phyloP scores from a whole-genome alignment of 2,329 filamentous ascomycete species.

The Neofusicoccum laricinum region DNA sequence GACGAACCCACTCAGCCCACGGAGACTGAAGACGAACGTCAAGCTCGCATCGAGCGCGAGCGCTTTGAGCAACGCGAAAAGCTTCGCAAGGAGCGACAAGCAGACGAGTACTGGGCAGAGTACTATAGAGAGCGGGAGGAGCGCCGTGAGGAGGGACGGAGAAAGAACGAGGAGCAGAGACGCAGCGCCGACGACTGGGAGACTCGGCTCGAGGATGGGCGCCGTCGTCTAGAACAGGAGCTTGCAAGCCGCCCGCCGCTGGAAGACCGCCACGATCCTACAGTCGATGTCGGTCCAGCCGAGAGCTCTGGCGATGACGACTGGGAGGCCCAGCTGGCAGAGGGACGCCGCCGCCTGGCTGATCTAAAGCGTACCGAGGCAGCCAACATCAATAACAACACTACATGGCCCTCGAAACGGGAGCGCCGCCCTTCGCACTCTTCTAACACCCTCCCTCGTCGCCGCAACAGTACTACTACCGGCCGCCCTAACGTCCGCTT shows the following conservation, averaged over 20 bases:
- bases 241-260: not conserved
- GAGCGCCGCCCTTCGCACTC: not conserved
- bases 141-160: not conserved
- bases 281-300: not conserved
- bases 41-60: slow-evolving; percentile 2
- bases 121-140: not conserved
- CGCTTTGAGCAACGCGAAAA: not conserved
- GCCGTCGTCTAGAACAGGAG: not conserved
- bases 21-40: slow-evolving; percentile 1
- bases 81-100: not conserved
- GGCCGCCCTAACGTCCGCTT: not conserved
- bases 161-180: not conserved
- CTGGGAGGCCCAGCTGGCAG: not conserved
- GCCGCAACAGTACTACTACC: not conserved
- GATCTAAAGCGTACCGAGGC: not conserved
- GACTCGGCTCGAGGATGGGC: not conserved
- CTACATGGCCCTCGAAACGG: not conserved
- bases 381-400: not conserved
- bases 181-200: not conserved
- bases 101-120: slow-evolving; percentile 1
- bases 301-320: not conserved
- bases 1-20: not conserved
- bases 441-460: not conserved
- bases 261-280: not conserved
- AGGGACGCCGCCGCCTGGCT: not conserved